A percentile compares a stretch with the other conserved stretches of the same genome.
Conservation (phyloP, 208 protist species). For the Crithidia bombi region DNA sequence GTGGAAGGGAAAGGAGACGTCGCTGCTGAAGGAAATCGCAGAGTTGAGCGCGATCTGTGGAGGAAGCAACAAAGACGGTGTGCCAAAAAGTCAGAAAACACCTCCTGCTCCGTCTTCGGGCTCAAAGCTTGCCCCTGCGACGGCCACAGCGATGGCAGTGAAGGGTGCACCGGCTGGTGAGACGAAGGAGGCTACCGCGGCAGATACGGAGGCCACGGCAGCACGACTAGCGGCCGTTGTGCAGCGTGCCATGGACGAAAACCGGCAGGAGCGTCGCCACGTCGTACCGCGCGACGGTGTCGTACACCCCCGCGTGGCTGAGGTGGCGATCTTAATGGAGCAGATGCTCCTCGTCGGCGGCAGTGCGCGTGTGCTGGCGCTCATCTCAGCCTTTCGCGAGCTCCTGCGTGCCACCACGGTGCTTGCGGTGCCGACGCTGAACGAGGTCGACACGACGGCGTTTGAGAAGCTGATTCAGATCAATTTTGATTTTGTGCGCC, state of each 20-base stretch:
- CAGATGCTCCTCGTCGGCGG: constrained; percentile 77
- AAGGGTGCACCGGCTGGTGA: not conserved
- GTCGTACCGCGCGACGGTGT: constrained; percentile 28
- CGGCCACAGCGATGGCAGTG: not conserved
- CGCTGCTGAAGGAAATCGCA: constrained; percentile 28
- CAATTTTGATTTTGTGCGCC: constrained; percentile 78
- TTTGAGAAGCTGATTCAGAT: constrained; percentile 68
- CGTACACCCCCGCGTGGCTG: constrained; percentile 76
- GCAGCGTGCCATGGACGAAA: constrained; percentile 35
- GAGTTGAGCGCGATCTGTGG: constrained; percentile 17
- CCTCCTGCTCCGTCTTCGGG: not conserved
- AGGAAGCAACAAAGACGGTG: not conserved
- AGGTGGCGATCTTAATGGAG: constrained; percentile 75
- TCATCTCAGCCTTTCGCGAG: constrained; percentile 67
- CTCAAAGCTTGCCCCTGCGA: constrained; percentile 5
- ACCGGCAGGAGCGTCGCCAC: constrained; percentile 21
- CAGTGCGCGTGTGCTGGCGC: constrained; percentile 74
- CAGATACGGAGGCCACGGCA: constrained; percentile 34
- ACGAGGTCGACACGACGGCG: constrained; percentile 46
- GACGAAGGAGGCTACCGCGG: constrained; percentile 32
- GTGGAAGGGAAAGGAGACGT: constrained; percentile 42
- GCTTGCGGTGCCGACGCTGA: constrained; percentile 45
- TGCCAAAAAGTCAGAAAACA: not conserved
- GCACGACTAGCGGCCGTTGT: constrained; percentile 30
- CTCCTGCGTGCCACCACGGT: constrained; percentile 57